A percentile compares a stretch with the other conserved stretches of the same genome.
These are phyloP conservation scores for Sphagnum fallax DNA, from an alignment of 228 moss, liverwort and hornwort genomes.

Conservation along the genomic window DNA sequence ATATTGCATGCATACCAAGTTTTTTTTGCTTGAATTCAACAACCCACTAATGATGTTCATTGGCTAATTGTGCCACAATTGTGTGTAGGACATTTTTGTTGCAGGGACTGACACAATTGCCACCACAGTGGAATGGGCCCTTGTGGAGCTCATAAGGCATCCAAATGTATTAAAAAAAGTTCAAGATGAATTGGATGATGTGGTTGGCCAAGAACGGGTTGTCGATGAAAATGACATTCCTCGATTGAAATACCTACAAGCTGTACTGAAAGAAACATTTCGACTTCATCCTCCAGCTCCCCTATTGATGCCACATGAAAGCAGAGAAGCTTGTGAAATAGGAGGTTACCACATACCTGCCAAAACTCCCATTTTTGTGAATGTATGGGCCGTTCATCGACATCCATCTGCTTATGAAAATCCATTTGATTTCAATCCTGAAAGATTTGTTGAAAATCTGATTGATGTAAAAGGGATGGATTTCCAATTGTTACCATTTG, in stretches of 20 bases:
- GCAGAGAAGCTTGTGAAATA: conserved; percentile 16
- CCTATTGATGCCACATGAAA: conserved; percentile 11
- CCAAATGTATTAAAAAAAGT: background rate
- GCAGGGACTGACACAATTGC: conserved; percentile 4
- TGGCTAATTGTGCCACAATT: no score
- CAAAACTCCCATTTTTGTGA: conserved; percentile 25
- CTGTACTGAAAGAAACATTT: conserved; percentile 20
- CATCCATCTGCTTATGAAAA: conserved; percentile 9
- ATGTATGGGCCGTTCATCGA: conserved; percentile 28
- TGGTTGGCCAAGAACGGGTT: conserved; percentile 1
- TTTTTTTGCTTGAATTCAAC: no score
- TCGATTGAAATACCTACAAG: conserved; percentile 3
- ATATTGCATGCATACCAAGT: no score
- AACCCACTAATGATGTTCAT: no score
- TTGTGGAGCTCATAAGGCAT: conserved; percentile 4
- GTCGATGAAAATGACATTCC: conserved; percentile 6
- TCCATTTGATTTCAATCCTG: conserved; percentile 27
- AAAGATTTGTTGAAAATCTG: conserved; percentile 11
- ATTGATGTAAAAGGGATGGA: background rate
- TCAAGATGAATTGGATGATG: conserved; percentile 8
- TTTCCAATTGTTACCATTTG: background rate
- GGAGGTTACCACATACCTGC: conserved; percentile 34
- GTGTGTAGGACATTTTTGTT: conserved; percentile 2
- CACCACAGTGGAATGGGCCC: conserved; percentile 5
- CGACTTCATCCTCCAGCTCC: conserved; percentile 29